Percentiles rank a stretch among this genome's conserved stretches.
Evolutionary conservation across 2,329 filamentous ascomycete genomes (phyloP).

Genomic region (Cladosporium sp.): DNA sequence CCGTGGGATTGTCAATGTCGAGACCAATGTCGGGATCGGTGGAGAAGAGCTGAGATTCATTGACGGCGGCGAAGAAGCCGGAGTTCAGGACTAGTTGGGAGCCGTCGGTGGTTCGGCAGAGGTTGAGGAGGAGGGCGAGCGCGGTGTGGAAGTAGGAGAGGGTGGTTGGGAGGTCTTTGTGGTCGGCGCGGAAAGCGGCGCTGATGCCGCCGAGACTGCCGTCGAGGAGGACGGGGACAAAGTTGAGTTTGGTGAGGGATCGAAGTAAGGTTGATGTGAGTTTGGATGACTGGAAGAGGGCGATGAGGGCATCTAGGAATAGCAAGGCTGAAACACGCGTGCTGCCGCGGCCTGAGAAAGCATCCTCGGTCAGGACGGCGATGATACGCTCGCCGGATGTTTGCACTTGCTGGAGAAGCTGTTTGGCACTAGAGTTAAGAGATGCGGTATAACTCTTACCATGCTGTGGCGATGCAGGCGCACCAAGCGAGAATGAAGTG

Average conservation of each 20-base stretch:
- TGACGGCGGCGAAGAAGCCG: slow-evolving; percentile 76
- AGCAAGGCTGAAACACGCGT: slow-evolving; percentile 84
- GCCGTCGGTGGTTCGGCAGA: slow-evolving; percentile 73
- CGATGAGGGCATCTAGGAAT: slow-evolving; percentile 72
- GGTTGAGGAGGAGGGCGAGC: slow-evolving; percentile 74
- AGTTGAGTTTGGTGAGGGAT: slow-evolving; percentile 77
- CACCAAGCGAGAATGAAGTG: slow-evolving; percentile 1
- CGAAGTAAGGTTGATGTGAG: slow-evolving; percentile 72
- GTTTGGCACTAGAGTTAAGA: slow-evolving; percentile 19
- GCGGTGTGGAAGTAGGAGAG: slow-evolving; percentile 66
- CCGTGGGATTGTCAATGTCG: slow-evolving; percentile 62
- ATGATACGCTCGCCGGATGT: slow-evolving; percentile 76
- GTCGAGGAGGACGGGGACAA: slow-evolving; percentile 84
- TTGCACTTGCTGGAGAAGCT: slow-evolving; percentile 62
- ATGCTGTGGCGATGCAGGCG: slow-evolving; percentile 3
- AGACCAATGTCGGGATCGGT: slow-evolving; percentile 90
- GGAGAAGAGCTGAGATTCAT: slow-evolving; percentile 77
- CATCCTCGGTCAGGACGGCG: slow-evolving; percentile 87
- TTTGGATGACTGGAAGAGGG: slow-evolving; percentile 62
- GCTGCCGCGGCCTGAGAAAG: slow-evolving; percentile 72
- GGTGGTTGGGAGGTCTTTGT: slow-evolving; percentile 49
- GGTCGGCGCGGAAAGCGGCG: slow-evolving; percentile 49
- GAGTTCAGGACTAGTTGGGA: slow-evolving; percentile 84
- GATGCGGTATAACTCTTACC: slow-evolving; percentile 14
- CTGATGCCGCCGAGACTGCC: slow-evolving; percentile 74